Percentiles rank a stretch among this genome's conserved stretches.
These are phyloP conservation scores for Penicillium atrosanguineum DNA, from an alignment of 495 filamentous ascomycete species.

Conservation along the genomic window DNA sequence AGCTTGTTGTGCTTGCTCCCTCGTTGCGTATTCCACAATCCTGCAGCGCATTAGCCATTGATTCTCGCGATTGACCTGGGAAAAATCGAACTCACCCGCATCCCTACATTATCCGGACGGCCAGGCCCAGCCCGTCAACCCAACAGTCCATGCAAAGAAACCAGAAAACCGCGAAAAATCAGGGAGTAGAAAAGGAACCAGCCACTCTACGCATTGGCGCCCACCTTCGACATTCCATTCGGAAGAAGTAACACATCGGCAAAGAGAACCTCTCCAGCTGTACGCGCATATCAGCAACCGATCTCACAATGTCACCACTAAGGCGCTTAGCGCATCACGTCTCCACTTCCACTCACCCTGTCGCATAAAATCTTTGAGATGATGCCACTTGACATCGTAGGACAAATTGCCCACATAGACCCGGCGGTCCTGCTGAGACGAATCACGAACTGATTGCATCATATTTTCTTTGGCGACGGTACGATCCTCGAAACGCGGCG, in stretches of 20 bases:
- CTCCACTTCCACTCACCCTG: conserved; percentile 65
- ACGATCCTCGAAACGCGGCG: conserved; percentile 80
- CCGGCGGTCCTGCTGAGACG: conserved; percentile 95
- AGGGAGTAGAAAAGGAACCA: conserved; percentile 64
- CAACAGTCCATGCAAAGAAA: conserved; percentile 85
- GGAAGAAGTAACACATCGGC: conserved; percentile 99
- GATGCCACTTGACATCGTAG: conserved; percentile 99
- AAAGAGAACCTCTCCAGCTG: conserved; percentile 98
- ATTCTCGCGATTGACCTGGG: neutral
- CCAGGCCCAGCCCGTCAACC: conserved; percentile 99
- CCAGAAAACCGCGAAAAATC: conserved; percentile 49
- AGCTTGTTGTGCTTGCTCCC: conserved; percentile 97
- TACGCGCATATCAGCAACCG: neutral
- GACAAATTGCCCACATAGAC: conserved; percentile 99
- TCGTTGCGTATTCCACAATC: conserved; percentile 99
- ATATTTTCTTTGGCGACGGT: conserved; percentile 84
- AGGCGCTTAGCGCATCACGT: too few species aligned
- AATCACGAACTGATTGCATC: conserved; percentile 90
- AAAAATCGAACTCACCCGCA: conserved; percentile 77
- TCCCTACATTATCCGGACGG: conserved; percentile 93
- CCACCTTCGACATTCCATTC: conserved; percentile 99
- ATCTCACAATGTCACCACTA: conserved; percentile 4
- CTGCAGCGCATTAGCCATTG: conserved; percentile 48
- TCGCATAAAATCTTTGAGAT: conserved; percentile 99
- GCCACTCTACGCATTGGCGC: conserved; percentile 88